Conservation (phyloP, 2,329 filamentous ascomycete genomes). For the Claviceps africana region DNA sequence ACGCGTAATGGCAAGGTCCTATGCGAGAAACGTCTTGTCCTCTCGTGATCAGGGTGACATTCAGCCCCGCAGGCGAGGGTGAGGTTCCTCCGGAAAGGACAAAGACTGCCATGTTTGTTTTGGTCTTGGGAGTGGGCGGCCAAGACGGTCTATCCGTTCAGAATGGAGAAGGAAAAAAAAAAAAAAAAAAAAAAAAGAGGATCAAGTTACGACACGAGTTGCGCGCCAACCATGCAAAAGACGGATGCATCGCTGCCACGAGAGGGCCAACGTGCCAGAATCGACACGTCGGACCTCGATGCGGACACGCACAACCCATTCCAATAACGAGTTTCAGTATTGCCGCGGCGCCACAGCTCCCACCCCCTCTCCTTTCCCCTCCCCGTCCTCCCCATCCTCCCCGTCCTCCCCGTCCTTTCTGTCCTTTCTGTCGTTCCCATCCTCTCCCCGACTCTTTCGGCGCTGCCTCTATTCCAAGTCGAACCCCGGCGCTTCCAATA, state of each 20-base stretch:
- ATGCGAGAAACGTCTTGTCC: not conserved
- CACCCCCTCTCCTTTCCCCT: not conserved
- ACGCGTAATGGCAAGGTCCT: not conserved
- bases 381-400: too few species aligned
- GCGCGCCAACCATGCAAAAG: not conserved
- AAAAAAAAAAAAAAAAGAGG: not conserved
- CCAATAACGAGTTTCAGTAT: not conserved
- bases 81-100: not conserved
- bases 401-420: too few species aligned
- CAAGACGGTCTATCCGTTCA: too few species aligned
- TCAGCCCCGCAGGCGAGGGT: not conserved
- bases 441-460: not conserved
- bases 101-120: too few species aligned
- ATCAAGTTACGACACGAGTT: not conserved
- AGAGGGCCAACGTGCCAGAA: not conserved
- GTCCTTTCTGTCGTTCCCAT: too few species aligned
- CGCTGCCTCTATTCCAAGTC: not conserved
- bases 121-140: too few species aligned
- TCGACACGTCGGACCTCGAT: not conserved
- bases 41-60: not conserved
- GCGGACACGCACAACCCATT: not conserved
- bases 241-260: not conserved
- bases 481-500: constrained; percentile 1
- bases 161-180: too few species aligned
- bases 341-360: not conserved